Evolutionary conservation across 495 filamentous ascomycete species (phyloP).

Genomic region (Achaetomiella virescens): DNA sequence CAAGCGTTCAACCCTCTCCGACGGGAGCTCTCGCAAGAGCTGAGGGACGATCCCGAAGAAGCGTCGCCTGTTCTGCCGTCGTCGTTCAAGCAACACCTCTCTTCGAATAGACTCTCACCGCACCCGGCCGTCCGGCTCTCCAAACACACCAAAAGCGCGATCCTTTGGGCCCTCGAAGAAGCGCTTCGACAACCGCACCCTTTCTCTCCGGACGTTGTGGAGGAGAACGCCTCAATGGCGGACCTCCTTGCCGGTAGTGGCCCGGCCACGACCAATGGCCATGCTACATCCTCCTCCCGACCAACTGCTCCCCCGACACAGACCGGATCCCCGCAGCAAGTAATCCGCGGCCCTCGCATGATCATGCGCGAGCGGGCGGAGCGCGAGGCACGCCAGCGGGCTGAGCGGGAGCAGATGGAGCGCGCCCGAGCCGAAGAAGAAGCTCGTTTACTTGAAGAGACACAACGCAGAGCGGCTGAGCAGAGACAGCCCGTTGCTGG

Average conservation of each 20-base stretch:
- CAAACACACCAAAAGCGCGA: conserved; percentile 53
- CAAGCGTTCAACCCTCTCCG: conserved; percentile 21
- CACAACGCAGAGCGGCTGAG: conserved; percentile 41
- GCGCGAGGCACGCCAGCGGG: conserved; percentile 60
- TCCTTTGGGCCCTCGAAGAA: conserved; percentile 87
- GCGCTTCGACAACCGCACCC: conserved; percentile 75
- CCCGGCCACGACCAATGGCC: conserved; percentile 44
- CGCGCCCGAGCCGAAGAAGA: conserved; percentile 49
- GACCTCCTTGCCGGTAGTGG: conserved; percentile 59
- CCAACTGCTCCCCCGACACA: conserved; percentile 39
- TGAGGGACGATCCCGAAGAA: conserved; percentile 36
- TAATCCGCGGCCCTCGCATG: conserved; percentile 56
- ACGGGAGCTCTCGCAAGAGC: conserved; percentile 41
- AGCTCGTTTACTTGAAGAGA: conserved; percentile 49
- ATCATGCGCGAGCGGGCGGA: conserved; percentile 65
- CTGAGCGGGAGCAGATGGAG: conserved; percentile 50
- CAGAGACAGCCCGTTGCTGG: conserved; percentile 54
- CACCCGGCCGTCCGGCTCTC: conserved; percentile 39
- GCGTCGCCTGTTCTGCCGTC: conserved; percentile 26
- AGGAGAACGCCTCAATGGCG: conserved; percentile 94
- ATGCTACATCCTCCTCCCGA: conserved; percentile 38
- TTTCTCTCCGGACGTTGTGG: conserved; percentile 77
- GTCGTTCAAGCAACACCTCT: conserved; percentile 19
- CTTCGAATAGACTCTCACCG: conserved; percentile 25
- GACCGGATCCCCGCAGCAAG: conserved; percentile 43